Evolutionary conservation across 805 yeast genomes (phyloP).

Genomic region (Priceomyces melissophilus): DNA sequence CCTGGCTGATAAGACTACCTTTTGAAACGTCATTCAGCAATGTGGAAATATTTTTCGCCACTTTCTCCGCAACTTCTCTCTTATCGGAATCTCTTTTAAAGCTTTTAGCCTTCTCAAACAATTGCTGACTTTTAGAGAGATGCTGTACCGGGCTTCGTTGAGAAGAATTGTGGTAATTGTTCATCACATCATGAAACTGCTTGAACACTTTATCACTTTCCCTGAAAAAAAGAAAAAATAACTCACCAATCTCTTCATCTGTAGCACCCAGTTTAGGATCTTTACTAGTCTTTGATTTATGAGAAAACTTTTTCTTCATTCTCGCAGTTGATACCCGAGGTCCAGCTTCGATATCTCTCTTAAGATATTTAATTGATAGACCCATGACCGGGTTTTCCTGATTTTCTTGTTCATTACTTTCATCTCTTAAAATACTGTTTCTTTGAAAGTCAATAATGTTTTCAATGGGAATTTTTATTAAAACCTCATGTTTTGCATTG

Average conservation of each 20-base stretch:
- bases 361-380: constrained; percentile 54
- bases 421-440: constrained; percentile 21
- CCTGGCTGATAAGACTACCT: constrained; percentile 12
- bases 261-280: not conserved
- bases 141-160: not conserved
- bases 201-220: constrained; percentile 42
- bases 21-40: constrained; percentile 8
- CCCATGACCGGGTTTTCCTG: constrained; percentile 22
- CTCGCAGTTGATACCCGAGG: constrained; percentile 2
- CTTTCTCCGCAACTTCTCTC: not conserved
- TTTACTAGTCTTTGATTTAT: constrained; percentile 7
- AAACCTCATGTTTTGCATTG: constrained; percentile 67
- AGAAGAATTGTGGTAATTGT: constrained; percentile 4
- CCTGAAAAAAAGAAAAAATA: constrained; percentile 64
- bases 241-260: constrained; percentile 60
- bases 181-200: constrained; percentile 31
- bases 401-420: constrained; percentile 6
- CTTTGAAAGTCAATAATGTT: constrained; percentile 63
- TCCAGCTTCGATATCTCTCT: constrained; percentile 6
- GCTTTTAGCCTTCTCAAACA: constrained; percentile 1
- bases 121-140: not conserved
- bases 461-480: constrained; percentile 70
- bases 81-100: constrained; percentile 2
- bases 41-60: constrained; percentile 12
- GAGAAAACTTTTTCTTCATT: constrained; percentile 6